Conservation (phyloP, 495 filamentous ascomycete genomes). For the Mycothermus thermophilus region DNA sequence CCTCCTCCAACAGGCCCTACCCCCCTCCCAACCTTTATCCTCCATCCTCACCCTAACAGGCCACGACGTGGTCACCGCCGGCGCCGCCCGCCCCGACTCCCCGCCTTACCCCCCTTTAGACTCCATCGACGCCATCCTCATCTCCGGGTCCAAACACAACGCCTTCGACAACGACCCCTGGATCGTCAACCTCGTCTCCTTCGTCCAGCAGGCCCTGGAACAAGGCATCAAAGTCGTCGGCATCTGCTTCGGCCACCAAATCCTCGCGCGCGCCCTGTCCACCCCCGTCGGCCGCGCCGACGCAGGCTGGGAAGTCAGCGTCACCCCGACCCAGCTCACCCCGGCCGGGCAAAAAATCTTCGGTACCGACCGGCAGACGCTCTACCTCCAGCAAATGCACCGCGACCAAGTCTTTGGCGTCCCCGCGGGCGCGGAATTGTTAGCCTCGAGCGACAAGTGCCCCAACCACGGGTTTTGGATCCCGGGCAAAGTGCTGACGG, state of each 20-base stretch:
- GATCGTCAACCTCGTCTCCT: conserved; percentile 65
- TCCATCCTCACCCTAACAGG: conserved; percentile 43
- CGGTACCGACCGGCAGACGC: conserved; percentile 40
- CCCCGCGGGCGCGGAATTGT: conserved; percentile 44
- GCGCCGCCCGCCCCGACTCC: conserved; percentile 19
- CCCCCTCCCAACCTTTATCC: conserved; percentile 19
- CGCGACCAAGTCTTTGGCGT: conserved; percentile 58
- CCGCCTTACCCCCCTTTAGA: conserved; percentile 65
- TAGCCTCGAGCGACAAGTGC: conserved; percentile 56
- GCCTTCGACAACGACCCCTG: conserved; percentile 52
- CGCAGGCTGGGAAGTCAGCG: conserved; percentile 69
- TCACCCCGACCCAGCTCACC: conserved; percentile 56
- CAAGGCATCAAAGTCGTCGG: conserved; percentile 53
- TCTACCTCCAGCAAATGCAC: conserved; percentile 76
- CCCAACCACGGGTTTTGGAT: conserved; percentile 70
- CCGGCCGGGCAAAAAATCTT: conserved; percentile 60
- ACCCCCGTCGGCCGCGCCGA: conserved; percentile 50
- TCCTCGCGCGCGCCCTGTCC: conserved; percentile 64
- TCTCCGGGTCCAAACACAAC: conserved; percentile 54
- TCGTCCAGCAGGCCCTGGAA: conserved; percentile 35
- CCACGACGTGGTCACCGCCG: conserved; percentile 53
- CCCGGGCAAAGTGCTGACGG: conserved; percentile 50
- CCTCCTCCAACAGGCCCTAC: conserved; percentile 39
- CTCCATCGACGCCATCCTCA: conserved; percentile 65
- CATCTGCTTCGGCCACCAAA: conserved; percentile 87